Percentiles rank a stretch among this genome's conserved stretches.
Conservation (phyloP, 169 alveolate species). For the Perkinsus marinus region DNA sequence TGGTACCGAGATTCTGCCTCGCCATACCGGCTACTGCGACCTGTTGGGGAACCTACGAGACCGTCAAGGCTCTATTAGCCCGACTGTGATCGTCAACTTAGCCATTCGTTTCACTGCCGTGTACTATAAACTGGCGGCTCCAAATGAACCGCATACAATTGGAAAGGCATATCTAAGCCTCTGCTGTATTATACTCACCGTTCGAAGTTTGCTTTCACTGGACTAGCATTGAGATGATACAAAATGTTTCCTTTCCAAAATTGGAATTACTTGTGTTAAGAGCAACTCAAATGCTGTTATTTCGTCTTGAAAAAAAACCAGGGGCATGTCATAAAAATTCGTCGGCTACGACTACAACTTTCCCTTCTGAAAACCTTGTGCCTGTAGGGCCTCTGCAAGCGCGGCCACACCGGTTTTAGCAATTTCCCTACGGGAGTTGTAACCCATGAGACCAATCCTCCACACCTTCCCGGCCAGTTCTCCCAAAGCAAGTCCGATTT, state of each 20-base stretch:
- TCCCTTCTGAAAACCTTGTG: not conserved
- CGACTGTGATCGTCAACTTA: too few species aligned
- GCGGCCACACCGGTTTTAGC: constrained; percentile 3
- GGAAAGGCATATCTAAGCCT: not conserved
- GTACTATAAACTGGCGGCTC: too few species aligned
- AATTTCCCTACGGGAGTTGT: constrained; percentile 1
- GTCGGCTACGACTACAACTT: not conserved
- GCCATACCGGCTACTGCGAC: not conserved
- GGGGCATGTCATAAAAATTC: not conserved
- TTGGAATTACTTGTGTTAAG: not conserved
- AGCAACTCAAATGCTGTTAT: not conserved
- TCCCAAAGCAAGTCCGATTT: constrained; percentile 21
- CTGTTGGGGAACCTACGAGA: not conserved
- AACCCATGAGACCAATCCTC: constrained; percentile 26
- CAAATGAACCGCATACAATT: too few species aligned
- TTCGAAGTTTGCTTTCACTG: not conserved
- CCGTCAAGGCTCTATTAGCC: not conserved
- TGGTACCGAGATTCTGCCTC: not conserved
- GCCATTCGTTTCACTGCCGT: too few species aligned
- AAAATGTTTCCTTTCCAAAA: not conserved
- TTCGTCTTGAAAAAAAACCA: not conserved
- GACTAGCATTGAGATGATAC: not conserved
- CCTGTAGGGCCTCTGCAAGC: constrained; percentile 3
- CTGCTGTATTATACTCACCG: not conserved
- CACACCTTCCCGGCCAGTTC: constrained; percentile 19